Percentiles rank a stretch among this genome's conserved stretches.
Evolutionary conservation across 2,329 filamentous ascomycete species (phyloP).

Genomic region (Fusarium sambucinum): DNA sequence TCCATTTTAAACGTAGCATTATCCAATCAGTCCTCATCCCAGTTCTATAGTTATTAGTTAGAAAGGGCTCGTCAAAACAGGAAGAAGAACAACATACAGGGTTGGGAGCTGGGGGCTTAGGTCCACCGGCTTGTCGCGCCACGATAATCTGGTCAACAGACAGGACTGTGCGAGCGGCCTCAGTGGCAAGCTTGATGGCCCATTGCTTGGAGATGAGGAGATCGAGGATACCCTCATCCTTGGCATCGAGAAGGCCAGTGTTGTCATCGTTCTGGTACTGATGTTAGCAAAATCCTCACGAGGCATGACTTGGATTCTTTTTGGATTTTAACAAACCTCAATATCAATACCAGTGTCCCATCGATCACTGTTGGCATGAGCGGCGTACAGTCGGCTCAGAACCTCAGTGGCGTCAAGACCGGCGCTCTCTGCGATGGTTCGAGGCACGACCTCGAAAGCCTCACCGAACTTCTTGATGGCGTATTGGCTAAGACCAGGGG

Average conservation of each 20-base stretch:
- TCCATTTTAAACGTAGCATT: slow-evolving; percentile 41
- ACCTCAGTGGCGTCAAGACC: slow-evolving; percentile 98
- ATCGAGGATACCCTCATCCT: slow-evolving; percentile 90
- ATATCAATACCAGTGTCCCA: slow-evolving; percentile 96
- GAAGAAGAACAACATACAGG: slow-evolving; percentile 62
- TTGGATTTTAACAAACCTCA: slow-evolving; percentile 65
- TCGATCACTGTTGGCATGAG: slow-evolving; percentile 87
- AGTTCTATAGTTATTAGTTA: slow-evolving; percentile 62
- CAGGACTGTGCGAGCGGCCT: slow-evolving; percentile 91
- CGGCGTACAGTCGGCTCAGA: slow-evolving; percentile 89
- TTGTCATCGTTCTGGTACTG: slow-evolving; percentile 74
- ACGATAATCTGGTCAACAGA: slow-evolving; percentile 99
- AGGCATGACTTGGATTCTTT: background rate
- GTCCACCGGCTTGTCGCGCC: slow-evolving; percentile 94
- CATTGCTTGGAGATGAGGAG: slow-evolving; percentile 92
- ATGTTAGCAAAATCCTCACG: slow-evolving; percentile 37
- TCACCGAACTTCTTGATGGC: slow-evolving; percentile 98
- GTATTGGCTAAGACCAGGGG: slow-evolving; percentile 91
- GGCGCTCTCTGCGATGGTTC: slow-evolving; percentile 93
- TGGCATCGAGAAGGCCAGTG: slow-evolving; percentile 85
- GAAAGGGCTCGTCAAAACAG: slow-evolving; percentile 19
- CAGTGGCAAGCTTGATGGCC: slow-evolving; percentile 97
- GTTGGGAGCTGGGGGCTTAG: slow-evolving; percentile 96
- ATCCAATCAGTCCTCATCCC: slow-evolving; percentile 70
- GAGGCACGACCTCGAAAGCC: slow-evolving; percentile 96